Evolutionary conservation across 345 rosid genomes (phyloP).

Genomic region (Fremontodendron californicum): DNA sequence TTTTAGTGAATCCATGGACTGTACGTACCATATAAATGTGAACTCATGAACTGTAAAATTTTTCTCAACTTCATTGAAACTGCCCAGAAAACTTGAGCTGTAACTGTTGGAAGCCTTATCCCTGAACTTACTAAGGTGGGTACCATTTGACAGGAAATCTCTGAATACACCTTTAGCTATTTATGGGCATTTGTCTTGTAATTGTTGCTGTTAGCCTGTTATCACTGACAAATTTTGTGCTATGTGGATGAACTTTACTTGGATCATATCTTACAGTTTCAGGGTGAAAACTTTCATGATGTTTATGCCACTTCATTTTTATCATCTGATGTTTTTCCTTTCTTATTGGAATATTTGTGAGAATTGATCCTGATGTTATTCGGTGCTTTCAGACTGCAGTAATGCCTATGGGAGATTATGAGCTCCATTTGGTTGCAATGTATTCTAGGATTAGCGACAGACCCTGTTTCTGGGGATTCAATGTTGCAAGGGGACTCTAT

Average conservation of each 20-base stretch:
- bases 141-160: neutral
- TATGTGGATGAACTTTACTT: neutral
- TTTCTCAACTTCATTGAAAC: neutral
- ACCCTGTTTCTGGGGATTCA: conserved; percentile 93
- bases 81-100: neutral
- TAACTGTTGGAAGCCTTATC: neutral
- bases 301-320: neutral
- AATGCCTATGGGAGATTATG: conserved; percentile 64
- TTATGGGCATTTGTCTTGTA: neutral
- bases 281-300: neutral
- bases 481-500: conserved; percentile 63
- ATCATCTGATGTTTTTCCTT: neutral
- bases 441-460: conserved; percentile 46
- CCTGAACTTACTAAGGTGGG: neutral
- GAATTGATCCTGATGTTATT: conserved; percentile 6
- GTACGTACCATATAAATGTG: neutral
- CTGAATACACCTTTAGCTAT: conserved; percentile 28
- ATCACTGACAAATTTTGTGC: neutral
- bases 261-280: neutral
- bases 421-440: conserved; percentile 98
- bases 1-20: neutral
- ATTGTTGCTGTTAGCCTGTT: neutral
- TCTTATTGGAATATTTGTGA: neutral
- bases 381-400: conserved; percentile 77
- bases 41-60: neutral